These are phyloP conservation scores for Lanmaoa pseudosensibilis DNA, from an alignment of 768 basidiomycete species.

Conservation along the genomic window DNA sequence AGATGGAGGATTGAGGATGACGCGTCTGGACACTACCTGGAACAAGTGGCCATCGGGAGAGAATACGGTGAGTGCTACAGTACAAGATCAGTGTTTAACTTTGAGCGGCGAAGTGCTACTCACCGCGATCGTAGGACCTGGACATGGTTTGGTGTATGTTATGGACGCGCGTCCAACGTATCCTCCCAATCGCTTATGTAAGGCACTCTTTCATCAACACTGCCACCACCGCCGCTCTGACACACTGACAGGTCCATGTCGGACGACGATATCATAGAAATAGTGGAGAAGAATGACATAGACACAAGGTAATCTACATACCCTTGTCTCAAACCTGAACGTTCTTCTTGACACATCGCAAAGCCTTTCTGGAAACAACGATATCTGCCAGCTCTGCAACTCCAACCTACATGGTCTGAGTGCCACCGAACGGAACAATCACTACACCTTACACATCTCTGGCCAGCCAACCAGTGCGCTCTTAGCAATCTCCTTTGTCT, in stretches of 20 bases:
- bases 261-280: constrained; percentile 27
- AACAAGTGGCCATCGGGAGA: constrained; percentile 99
- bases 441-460: constrained; percentile 54
- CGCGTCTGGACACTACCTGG: constrained; percentile 61
- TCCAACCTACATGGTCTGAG: constrained; percentile 41
- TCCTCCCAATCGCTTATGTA: constrained; percentile 25
- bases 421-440: constrained; percentile 42
- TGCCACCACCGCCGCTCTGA: constrained; percentile 4
- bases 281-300: constrained; percentile 12
- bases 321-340: neutral
- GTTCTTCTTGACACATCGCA: neutral
- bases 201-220: constrained; percentile 2
- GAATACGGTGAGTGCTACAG: constrained; percentile 90
- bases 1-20: constrained; percentile 15
- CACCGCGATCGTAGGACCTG: constrained; percentile 97
- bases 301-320: constrained; percentile 11
- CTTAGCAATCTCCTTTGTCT: neutral
- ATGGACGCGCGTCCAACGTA: constrained; percentile 52
- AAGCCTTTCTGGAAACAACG: constrained; percentile 21
- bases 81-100: constrained; percentile 2
- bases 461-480: constrained; percentile 17
- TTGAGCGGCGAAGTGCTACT: constrained; percentile 6
- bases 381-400: constrained; percentile 54
- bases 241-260: constrained; percentile 12
- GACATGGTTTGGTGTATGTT: constrained; percentile 54